A percentile compares a stretch with the other conserved stretches of the same genome.
phyloP scores from a whole-genome alignment of 2,329 filamentous ascomycete genomes.

The Cytospora piceae region DNA sequence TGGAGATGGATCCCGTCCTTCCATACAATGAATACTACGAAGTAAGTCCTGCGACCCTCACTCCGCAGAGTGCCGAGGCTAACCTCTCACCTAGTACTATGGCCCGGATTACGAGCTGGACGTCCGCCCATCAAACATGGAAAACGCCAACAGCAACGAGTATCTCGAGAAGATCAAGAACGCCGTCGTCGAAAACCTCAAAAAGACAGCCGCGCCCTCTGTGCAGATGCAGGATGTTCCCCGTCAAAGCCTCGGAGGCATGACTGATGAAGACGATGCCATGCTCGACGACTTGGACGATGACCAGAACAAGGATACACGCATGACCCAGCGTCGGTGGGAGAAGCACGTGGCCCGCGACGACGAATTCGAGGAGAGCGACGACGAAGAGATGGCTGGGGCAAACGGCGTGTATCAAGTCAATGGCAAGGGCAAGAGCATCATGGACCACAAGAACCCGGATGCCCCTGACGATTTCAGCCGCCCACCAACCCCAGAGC shows the following conservation, averaged over 20 bases:
- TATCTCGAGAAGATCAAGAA: constrained; percentile 83
- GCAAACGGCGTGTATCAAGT: constrained; percentile 69
- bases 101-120: constrained; percentile 89
- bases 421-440: constrained; percentile 54
- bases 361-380: constrained; percentile 84
- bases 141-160: constrained; percentile 84
- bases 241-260: constrained; percentile 59
- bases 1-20: constrained; percentile 78
- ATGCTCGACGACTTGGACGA: constrained; percentile 74
- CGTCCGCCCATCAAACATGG: constrained; percentile 84
- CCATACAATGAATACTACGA: constrained; percentile 97
- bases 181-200: constrained; percentile 81
- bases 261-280: constrained; percentile 69
- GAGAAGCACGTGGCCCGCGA: constrained; percentile 77
- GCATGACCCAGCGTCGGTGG: constrained; percentile 79
- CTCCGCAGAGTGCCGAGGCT: constrained; percentile 1
- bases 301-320: constrained; percentile 82
- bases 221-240: constrained; percentile 86
- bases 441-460: constrained; percentile 55
- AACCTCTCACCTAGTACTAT: constrained; percentile 69
- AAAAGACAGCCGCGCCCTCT: constrained; percentile 84
- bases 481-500: constrained; percentile 27
- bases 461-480: constrained; percentile 46
- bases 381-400: constrained; percentile 80
- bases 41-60: constrained; percentile 44